Evolutionary conservation across 345 rosid genomes (phyloP), one percentile per base, ranked within the genome.

Genomic region (Bretschneidera sinensis): DNA sequence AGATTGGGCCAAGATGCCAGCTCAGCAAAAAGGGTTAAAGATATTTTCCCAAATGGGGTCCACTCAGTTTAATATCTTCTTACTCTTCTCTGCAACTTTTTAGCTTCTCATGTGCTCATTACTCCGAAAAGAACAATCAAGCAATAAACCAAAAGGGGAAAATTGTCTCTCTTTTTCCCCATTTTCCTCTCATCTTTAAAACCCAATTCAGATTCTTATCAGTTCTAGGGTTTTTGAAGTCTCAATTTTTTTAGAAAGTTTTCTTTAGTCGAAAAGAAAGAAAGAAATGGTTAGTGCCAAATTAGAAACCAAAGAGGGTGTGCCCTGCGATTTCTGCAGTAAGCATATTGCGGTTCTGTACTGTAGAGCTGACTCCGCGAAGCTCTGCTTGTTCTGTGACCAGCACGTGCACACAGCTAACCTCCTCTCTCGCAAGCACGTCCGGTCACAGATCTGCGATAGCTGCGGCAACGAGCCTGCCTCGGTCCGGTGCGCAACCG

Each of bases 401-500:
- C 96, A 83, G 54, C 98, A 80, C 34, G 98, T 92, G 19, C 98
- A 87, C 83, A 82, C 94, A 6, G 98, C 97, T 17, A 92, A 92
- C 69, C 78, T 75, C 1, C 78, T 89, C 15, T 84, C 97, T 0
- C 78, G 71, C 50, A 92, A 89, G 68, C 98, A 92, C 76, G 34
- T 83, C 23, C 89, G 98, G 11, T 89, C 97, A 0, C 97, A 81
- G 96, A 92, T 92, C 96, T 92, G 98, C 55, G 96, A 88, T 34
- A 88, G 78, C 48, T 83, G 90, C 64, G 19, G 76, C 24, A 45
- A 68, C 43, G 94, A 83, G 72, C 91, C 97, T 8, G 92, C 82
- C 31, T 71, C 88, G 0, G 74, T 86, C 8, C 82, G 81, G 0
- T 86, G 92, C 35, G 67, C 67, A 15, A 85, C 92, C 5, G 92